phyloP scores from a whole-genome alignment of 345 rosid species.

The Brassica nigra region DNA sequence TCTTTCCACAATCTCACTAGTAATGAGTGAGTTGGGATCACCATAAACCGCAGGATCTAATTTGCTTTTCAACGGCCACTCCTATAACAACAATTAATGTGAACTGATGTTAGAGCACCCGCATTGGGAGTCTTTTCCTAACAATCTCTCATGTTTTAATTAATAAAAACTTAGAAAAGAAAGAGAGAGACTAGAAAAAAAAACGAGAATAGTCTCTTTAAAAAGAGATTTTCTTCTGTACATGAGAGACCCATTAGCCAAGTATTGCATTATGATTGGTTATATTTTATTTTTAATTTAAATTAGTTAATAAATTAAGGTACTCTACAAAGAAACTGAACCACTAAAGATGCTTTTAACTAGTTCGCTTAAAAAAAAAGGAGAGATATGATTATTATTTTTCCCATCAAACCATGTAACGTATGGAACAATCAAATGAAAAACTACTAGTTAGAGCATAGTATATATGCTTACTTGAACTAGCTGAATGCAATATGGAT shows the following conservation, averaged over 20 bases:
- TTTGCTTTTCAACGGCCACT: constrained; percentile 75
- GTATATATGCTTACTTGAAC: constrained; percentile 50
- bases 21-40: constrained; percentile 62
- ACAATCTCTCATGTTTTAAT: too few species aligned
- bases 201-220: too few species aligned
- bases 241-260: too few species aligned
- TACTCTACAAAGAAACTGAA: too few species aligned
- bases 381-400: too few species aligned
- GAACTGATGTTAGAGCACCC: background rate
- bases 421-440: background rate
- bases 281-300: too few species aligned
- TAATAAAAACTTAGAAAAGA: too few species aligned
- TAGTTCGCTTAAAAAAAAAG: background rate
- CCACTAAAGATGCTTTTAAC: background rate
- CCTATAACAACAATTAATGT: constrained; percentile 41
- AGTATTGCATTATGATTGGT: too few species aligned
- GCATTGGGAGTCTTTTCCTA: too few species aligned
- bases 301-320: too few species aligned
- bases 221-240: too few species aligned
- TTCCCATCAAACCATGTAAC: background rate
- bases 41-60: constrained; percentile 73
- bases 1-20: constrained; percentile 52
- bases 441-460: background rate
- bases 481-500: constrained; percentile 57
- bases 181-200: too few species aligned